phyloP scores from a whole-genome alignment of 352 stramenopile species.

The Phytophthora europaea region DNA sequence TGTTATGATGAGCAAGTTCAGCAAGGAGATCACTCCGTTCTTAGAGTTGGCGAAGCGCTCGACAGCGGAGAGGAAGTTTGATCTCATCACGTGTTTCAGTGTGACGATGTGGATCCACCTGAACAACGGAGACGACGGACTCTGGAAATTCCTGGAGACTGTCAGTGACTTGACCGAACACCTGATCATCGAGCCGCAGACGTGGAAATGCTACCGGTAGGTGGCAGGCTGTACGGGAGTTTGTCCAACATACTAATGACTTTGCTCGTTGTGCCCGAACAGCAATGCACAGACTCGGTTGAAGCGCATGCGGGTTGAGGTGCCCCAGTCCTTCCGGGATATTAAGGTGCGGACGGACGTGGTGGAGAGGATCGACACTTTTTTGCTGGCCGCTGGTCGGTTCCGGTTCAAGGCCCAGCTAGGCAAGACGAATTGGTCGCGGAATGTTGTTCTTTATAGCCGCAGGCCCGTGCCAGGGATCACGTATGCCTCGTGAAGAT shows the following conservation, averaged over 20 bases:
- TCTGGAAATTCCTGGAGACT: slow-evolving; percentile 77
- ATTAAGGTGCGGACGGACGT: slow-evolving; percentile 73
- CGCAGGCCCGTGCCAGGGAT: slow-evolving; percentile 58
- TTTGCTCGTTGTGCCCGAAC: slow-evolving; percentile 11
- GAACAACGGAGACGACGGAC: slow-evolving; percentile 85
- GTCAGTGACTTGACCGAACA: slow-evolving; percentile 72
- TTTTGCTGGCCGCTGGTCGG: slow-evolving; percentile 61
- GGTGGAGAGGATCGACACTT: slow-evolving; percentile 72
- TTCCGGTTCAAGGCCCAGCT: slow-evolving; percentile 73
- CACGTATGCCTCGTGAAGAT: slow-evolving; percentile 39
- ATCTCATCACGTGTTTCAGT: slow-evolving; percentile 85
- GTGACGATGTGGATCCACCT: slow-evolving; percentile 92
- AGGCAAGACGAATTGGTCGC: slow-evolving; percentile 87
- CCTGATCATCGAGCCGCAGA: slow-evolving; percentile 84
- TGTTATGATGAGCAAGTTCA: slow-evolving; percentile 62
- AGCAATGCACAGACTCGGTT: slow-evolving; percentile 81
- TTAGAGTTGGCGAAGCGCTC: slow-evolving; percentile 52
- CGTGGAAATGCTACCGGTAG: slow-evolving; percentile 89
- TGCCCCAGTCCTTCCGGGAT: slow-evolving; percentile 68
- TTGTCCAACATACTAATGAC: slow-evolving; percentile 14
- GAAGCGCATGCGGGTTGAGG: slow-evolving; percentile 53
- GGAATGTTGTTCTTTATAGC: slow-evolving; percentile 80
- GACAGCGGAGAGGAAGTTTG: slow-evolving; percentile 54
- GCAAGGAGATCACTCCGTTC: slow-evolving; percentile 52
- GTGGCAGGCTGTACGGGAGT: slow-evolving; percentile 16